Evolutionary conservation across 208 protist species (phyloP).

Genomic region (Novymonas esmeraldas): DNA sequence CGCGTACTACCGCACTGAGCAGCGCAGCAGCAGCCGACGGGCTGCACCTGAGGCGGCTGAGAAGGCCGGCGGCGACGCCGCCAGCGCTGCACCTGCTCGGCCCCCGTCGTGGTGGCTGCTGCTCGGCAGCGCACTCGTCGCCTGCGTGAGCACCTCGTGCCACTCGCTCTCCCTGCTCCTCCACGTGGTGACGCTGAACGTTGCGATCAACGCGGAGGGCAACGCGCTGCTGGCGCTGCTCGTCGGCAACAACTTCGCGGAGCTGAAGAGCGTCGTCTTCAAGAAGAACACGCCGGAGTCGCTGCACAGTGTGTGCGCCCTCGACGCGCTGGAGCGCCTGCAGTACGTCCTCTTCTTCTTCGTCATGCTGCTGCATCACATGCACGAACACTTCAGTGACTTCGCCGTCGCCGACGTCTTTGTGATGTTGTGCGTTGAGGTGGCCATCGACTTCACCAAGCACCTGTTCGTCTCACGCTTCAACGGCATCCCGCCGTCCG

Average conservation of each 20-base stretch:
- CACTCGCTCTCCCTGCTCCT: slow-evolving; percentile 86
- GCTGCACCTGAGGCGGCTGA: not conserved
- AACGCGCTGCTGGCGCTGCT: slow-evolving; percentile 93
- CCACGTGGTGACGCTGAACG: slow-evolving; percentile 92
- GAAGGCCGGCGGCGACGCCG: not conserved
- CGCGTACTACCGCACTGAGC: not conserved
- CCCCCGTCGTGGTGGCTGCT: slow-evolving; percentile 31
- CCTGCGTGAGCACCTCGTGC: slow-evolving; percentile 42
- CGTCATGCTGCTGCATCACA: slow-evolving; percentile 63
- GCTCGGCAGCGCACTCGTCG: slow-evolving; percentile 26
- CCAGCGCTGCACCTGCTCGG: not conserved
- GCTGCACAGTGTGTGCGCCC: slow-evolving; percentile 80
- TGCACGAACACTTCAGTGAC: slow-evolving; percentile 27
- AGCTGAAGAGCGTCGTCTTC: slow-evolving; percentile 94
- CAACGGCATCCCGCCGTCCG: slow-evolving; percentile 70
- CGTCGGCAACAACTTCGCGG: slow-evolving; percentile 93
- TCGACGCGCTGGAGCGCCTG: slow-evolving; percentile 76
- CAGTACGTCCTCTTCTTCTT: slow-evolving; percentile 61
- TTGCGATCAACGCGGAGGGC: slow-evolving; percentile 93
- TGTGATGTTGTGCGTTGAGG: slow-evolving; percentile 60
- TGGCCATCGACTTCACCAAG: slow-evolving; percentile 91
- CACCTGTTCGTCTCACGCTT: slow-evolving; percentile 92
- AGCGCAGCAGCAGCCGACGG: not conserved
- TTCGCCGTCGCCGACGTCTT: slow-evolving; percentile 38
- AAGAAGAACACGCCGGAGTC: slow-evolving; percentile 90